Evolutionary conservation across 179 eudicot species (phyloP), one percentile per base, ranked within the genome.

Genomic region (Amaranthus tricolor): DNA sequence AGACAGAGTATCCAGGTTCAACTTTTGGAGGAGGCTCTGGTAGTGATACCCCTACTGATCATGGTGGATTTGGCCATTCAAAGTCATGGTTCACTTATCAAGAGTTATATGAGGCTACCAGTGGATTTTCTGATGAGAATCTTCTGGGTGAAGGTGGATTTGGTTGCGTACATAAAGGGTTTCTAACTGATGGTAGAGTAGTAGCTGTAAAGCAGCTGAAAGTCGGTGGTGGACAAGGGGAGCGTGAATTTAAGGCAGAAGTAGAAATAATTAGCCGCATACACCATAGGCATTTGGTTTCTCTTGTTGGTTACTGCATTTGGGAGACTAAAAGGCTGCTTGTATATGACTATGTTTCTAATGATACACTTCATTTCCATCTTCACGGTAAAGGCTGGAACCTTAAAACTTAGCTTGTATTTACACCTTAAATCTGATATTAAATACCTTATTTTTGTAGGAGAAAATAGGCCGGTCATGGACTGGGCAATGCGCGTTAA

Each of bases 141-240:
- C 86, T 91, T 56, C 82, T 94, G 70, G 98, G 98, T 47, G 89
- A 90, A 86, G 98, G 98, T 64, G 98, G 98, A 76, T 94, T 94
- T 90, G 98, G 98, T 71, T 85, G 71, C 74, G 98, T 94, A 52
- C 89, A 89, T 78, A 94, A 94, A 80, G 98, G 98, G 51, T 63
- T 52, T 67, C 76, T 94, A 66, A 67, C 77, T 63, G 95, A 91
- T 85, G 97, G 96, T 17, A 90, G 83, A 81, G 85, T 80, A 73
- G 85, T 94, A 53, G 98, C 98, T 74, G 97, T 94, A 66, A 94
- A 94, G 84, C 96, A 94, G 88, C 85, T 94, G 17, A 91, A 87
- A 80, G 77, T 83, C 65, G 96, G 96, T 47, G 96, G 97, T 17
- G 88, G 92, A 47, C 98, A 94, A 74, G 98, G 98, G 54, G 97